A percentile compares a stretch with the other conserved stretches of the same genome.
Conservation (phyloP, 495 filamentous ascomycete species). For the Wilcoxina mikolae region DNA sequence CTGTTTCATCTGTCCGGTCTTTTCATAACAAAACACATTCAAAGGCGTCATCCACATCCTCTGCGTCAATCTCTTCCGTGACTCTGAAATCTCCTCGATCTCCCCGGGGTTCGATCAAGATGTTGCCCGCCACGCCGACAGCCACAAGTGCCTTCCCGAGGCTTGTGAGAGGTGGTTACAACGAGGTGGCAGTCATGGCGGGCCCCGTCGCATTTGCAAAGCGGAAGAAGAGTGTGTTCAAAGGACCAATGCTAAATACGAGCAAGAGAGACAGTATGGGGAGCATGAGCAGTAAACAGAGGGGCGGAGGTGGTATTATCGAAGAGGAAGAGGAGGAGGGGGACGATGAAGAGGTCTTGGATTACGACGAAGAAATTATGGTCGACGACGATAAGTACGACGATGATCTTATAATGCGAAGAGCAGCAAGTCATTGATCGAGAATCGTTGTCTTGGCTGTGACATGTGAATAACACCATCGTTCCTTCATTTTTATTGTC, state of each 20-base stretch:
- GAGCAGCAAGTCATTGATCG: not conserved
- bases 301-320: conserved; percentile 58
- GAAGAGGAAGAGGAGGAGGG: conserved; percentile 75
- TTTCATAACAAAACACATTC: conserved; percentile 88
- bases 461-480: not conserved
- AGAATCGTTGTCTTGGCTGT: not conserved
- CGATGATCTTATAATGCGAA: not conserved
- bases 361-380: conserved; percentile 4
- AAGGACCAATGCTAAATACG: conserved; percentile 55
- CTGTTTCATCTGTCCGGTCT: conserved; percentile 79
- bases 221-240: conserved; percentile 75
- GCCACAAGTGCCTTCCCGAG: conserved; percentile 55
- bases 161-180: conserved; percentile 53
- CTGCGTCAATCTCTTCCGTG: conserved; percentile 52
- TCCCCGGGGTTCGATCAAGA: conserved; percentile 82
- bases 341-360: conserved; percentile 31
- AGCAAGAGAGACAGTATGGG: conserved; percentile 31
- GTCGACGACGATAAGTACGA: not conserved
- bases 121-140: conserved; percentile 83
- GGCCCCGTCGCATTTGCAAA: conserved; percentile 75
- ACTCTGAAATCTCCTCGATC: conserved; percentile 48
- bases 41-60: conserved; percentile 87
- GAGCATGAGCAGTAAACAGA: conserved; percentile 39
- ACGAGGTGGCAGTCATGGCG: conserved; percentile 29
- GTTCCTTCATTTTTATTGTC: not conserved